A percentile compares a stretch with the other conserved stretches of the same genome.
These are phyloP conservation scores for Cytidiella melzeri DNA, from an alignment of 768 basidiomycete genomes.

Conservation along the genomic window DNA sequence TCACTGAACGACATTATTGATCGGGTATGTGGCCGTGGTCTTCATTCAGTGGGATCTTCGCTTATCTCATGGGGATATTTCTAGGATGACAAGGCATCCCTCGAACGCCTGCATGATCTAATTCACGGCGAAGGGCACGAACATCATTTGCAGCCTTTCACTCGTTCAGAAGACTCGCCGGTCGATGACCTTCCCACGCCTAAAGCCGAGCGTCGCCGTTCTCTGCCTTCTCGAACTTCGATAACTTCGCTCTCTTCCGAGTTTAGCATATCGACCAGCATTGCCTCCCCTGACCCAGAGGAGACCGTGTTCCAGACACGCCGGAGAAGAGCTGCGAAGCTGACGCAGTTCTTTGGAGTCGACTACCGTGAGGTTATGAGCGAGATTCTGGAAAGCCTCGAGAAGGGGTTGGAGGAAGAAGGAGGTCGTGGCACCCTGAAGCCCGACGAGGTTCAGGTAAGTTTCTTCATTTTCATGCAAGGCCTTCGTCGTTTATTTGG, in stretches of 20 bases:
- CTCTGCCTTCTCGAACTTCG: conserved; percentile 61
- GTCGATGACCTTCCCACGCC: conserved; percentile 16
- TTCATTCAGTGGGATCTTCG: conserved; percentile 1
- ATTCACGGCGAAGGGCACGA: conserved; percentile 34
- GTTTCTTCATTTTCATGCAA: conserved; percentile 17
- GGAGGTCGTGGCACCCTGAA: conserved; percentile 53
- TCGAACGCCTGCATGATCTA: conserved; percentile 70
- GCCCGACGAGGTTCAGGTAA: conserved; percentile 67
- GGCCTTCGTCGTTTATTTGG: neutral
- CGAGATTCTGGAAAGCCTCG: conserved; percentile 78
- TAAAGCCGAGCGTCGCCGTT: conserved; percentile 60
- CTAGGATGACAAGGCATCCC: conserved; percentile 71
- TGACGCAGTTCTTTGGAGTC: conserved; percentile 84
- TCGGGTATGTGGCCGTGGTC: conserved; percentile 41
- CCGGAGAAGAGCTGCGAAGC: conserved; percentile 71
- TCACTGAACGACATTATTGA: conserved; percentile 79
- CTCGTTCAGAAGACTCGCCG: conserved; percentile 11
- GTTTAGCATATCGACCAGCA: conserved; percentile 33
- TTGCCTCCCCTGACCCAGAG: conserved; percentile 27
- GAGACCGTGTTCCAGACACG: conserved; percentile 61
- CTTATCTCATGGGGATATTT: neutral
- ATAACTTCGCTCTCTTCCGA: conserved; percentile 54
- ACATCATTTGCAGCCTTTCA: conserved; percentile 23
- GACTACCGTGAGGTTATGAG: conserved; percentile 73
- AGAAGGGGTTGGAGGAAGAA: conserved; percentile 69